phyloP scores from a whole-genome alignment of 1,284 basidiomycete genomes.

The Ganoderma sinense region DNA sequence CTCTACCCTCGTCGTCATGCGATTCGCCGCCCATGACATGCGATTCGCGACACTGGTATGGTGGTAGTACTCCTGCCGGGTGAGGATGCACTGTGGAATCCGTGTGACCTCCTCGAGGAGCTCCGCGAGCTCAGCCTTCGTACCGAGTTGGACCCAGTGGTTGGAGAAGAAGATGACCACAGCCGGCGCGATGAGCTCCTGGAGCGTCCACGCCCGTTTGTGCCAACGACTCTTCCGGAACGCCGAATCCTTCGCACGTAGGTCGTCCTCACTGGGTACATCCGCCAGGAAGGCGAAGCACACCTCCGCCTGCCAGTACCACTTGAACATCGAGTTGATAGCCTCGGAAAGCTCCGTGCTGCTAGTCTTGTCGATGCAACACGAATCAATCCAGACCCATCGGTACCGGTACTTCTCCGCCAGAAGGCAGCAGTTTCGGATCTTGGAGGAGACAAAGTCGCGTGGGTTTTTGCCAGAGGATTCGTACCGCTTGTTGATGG shows the following conservation, averaged over 20 bases:
- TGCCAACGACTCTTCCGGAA: slow-evolving; percentile 3
- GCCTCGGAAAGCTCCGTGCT: slow-evolving; percentile 8
- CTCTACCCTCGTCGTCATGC: not conserved
- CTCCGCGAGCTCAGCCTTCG: not conserved
- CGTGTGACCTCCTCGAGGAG: not conserved
- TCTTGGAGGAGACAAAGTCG: not conserved
- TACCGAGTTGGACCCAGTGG: not conserved
- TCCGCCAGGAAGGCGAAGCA: slow-evolving; percentile 11
- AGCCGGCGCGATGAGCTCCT: slow-evolving; percentile 12
- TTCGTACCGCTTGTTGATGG: not conserved
- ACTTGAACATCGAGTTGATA: slow-evolving; percentile 7
- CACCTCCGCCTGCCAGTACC: slow-evolving; percentile 2
- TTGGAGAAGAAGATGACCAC: slow-evolving; percentile 5
- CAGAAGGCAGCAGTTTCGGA: not conserved
- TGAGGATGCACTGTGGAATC: not conserved
- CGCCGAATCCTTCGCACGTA: not conserved
- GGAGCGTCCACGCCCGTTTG: slow-evolving; percentile 7
- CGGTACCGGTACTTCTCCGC: slow-evolving; percentile 1
- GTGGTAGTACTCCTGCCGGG: not conserved
- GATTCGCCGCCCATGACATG: not conserved
- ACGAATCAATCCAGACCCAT: slow-evolving; percentile 11
- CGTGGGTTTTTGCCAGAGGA: not conserved
- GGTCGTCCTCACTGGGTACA: not conserved
- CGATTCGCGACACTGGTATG: not conserved
- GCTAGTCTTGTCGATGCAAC: slow-evolving; percentile 8